These are phyloP conservation scores for Schizophyllum amplum DNA, from an alignment of 1,284 basidiomycete species.

Conservation along the genomic window DNA sequence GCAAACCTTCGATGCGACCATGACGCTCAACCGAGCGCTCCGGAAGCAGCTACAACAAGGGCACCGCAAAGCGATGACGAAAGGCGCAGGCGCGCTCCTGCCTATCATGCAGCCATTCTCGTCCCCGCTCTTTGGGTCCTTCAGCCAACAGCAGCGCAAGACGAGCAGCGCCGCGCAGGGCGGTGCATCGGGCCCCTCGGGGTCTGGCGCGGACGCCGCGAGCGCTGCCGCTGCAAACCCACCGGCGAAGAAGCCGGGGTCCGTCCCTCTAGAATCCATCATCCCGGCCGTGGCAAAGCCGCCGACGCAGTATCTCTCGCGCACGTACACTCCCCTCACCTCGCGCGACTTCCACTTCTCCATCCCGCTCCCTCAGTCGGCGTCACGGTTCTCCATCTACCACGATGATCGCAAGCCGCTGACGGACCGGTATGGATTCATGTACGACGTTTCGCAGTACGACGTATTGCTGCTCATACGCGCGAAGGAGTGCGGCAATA, in stretches of 20 bases:
- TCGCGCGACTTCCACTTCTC: conserved; percentile 61
- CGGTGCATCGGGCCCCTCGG: background rate
- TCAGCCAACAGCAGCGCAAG: background rate
- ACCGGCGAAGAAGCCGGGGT: conserved; percentile 32
- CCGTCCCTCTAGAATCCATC: conserved; percentile 87
- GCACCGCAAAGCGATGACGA: background rate
- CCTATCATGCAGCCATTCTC: background rate
- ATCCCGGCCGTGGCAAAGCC: conserved; percentile 81
- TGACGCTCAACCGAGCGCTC: conserved; percentile 33
- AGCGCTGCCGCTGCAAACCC: conserved; percentile 13
- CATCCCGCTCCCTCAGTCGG: conserved; percentile 49
- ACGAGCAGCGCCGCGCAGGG: background rate
- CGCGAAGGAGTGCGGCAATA: conserved; percentile 64
- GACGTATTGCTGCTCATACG: conserved; percentile 73
- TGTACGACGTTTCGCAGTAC: conserved; percentile 80
- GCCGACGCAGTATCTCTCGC: conserved; percentile 73
- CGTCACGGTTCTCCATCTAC: conserved; percentile 46
- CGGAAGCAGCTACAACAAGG: background rate
- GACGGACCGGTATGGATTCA: conserved; percentile 93
- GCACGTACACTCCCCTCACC: conserved; percentile 63
- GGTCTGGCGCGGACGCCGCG: conserved; percentile 6
- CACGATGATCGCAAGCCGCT: conserved; percentile 53
- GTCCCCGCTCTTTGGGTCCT: conserved; percentile 6
- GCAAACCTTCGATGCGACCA: conserved; percentile 34
- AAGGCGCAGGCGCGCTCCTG: too few relatives aligned